These are phyloP conservation scores for Termitomyces sp. DNA, from an alignment of 768 basidiomycete species.

Conservation along the genomic window DNA sequence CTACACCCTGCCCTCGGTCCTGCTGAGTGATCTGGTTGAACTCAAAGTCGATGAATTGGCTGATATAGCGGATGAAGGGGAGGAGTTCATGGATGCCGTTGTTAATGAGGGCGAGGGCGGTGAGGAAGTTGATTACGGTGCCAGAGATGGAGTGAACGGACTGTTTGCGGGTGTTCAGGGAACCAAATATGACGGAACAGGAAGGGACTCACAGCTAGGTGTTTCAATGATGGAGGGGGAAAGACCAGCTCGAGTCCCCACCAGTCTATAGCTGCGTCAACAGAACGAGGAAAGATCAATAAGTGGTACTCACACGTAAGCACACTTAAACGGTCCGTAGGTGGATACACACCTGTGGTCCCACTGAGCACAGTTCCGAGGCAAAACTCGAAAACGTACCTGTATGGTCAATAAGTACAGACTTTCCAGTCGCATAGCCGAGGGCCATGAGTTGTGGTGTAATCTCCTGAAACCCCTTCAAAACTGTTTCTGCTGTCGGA, in stretches of 20 bases:
- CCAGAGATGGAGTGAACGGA: slow-evolving; percentile 46
- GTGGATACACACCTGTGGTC: slow-evolving; percentile 53
- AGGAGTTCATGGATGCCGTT: slow-evolving; percentile 78
- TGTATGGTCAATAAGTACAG: slow-evolving; percentile 60
- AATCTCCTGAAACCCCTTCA: slow-evolving; percentile 61
- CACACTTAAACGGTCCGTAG: slow-evolving; percentile 70
- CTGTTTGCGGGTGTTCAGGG: slow-evolving; percentile 34
- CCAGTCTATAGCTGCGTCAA: slow-evolving; percentile 54
- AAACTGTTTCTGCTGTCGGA: slow-evolving; percentile 67
- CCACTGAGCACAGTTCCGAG: not conserved
- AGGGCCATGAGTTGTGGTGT: slow-evolving; percentile 76
- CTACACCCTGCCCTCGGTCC: slow-evolving; percentile 70
- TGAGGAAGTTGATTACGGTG: slow-evolving; percentile 67
- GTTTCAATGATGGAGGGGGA: slow-evolving; percentile 60
- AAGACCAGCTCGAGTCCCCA: slow-evolving; percentile 83
- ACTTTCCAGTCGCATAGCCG: slow-evolving; percentile 68
- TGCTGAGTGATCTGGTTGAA: slow-evolving; percentile 57
- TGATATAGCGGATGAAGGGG: slow-evolving; percentile 79
- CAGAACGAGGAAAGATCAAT: not conserved
- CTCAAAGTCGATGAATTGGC: slow-evolving; percentile 75
- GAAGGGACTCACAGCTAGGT: slow-evolving; percentile 45
- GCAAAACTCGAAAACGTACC: slow-evolving; percentile 25
- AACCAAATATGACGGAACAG: not conserved
- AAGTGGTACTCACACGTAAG: slow-evolving; percentile 60
- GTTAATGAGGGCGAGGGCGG: slow-evolving; percentile 62